Conservation (phyloP, 306 rosid species). For the Benincasa hispida region DNA sequence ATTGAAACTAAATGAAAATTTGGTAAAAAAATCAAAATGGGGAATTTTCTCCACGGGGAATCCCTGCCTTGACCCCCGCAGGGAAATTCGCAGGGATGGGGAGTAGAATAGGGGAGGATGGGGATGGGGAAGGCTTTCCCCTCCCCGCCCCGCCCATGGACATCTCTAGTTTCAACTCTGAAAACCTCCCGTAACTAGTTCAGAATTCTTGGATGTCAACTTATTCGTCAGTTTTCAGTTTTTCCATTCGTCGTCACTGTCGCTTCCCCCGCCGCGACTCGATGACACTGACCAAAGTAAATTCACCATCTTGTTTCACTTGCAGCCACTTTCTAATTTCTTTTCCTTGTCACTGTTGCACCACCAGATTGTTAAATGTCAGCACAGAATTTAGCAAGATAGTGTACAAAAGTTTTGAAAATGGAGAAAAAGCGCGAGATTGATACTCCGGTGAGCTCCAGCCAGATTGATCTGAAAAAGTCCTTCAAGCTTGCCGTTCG, state of each 20-base stretch:
- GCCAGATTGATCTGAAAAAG: slow-evolving; percentile 10
- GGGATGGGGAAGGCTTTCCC: no score
- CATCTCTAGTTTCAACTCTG: neutral
- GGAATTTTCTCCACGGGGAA: no score
- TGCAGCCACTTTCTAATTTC: neutral
- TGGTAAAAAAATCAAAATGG: no score
- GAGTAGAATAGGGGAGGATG: no score
- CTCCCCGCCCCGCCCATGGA: no score
- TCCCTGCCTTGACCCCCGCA: no score
- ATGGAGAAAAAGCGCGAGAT: slow-evolving; percentile 12
- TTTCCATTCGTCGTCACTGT: neutral
- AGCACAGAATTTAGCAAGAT: neutral
- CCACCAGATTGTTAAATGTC: neutral
- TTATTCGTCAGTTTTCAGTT: neutral
- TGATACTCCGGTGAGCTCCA: slow-evolving; percentile 9
- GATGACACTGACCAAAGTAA: neutral
- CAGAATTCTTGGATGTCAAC: neutral
- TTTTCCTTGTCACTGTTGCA: neutral
- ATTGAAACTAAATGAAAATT: no score
- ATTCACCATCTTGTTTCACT: neutral
- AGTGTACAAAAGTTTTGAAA: neutral
- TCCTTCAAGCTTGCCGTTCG: slow-evolving; percentile 17
- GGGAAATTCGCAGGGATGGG: no score
- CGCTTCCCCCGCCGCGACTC: no score
- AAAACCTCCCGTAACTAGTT: neutral